Evolutionary conservation across 2,329 filamentous ascomycete genomes (phyloP), one percentile per base, ranked within the genome.

Genomic region (Trichoderma atrobrunneum): DNA sequence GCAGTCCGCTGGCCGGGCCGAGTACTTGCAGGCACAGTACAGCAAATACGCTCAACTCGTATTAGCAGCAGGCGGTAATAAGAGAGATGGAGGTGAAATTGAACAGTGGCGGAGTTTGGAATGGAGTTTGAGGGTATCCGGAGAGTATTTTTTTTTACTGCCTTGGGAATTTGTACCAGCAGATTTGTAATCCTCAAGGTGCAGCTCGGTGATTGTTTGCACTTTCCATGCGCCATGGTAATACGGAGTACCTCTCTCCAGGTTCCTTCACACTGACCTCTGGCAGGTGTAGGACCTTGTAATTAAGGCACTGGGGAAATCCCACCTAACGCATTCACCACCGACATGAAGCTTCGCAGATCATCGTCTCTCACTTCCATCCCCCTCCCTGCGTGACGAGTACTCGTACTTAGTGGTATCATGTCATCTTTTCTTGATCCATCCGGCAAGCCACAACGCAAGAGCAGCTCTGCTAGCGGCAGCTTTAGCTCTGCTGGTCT

Each of bases 371-470:
- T 59, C 26, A 8, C 26, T 51, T 36, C 51, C 51, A n/a, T 32
- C 26, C n/a, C 51, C 34, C 12, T 11, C 36, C 39, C 39, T 51
- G n/a, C 12, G 21, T 18, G 51, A n/a, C 30, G 43, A 8, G 43
- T 65, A 26, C 43, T 51, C 30, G 39, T 43, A 43, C 39, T 34
- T 51, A 24, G 12, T 32, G 3, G 43, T 34, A 36, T 67, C 43
- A 30, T 51, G 30, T 24, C 64, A 21, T 30, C 54, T 57, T 16
- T 34, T 24, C 12, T 48, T 54, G n/a, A 32, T 60, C 57, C 43
- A 28, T 18, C 14, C 36, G 57, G 60, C 57, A 70, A 70, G 66
- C 66, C 57, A 62, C 57, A 62, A 21, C 65, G 54, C 34, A 67
- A 39, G 65, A 18, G 24, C 24, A 59, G n/a, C 64, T 30, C 51